Percentiles rank a stretch among this genome's conserved stretches.
Conservation (phyloP, 83 land plant species). For the Larix sibirica region DNA sequence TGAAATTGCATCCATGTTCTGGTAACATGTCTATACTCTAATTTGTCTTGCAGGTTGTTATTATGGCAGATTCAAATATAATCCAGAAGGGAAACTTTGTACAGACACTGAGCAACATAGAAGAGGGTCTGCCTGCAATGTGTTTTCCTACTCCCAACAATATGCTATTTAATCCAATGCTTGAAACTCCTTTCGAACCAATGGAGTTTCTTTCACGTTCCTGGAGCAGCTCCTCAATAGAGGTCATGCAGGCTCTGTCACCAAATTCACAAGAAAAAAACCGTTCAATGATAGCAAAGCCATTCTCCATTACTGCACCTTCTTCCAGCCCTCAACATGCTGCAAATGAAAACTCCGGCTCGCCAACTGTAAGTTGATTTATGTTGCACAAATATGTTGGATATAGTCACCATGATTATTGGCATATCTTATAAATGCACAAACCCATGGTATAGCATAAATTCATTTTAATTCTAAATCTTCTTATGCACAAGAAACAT, state of each 20-base stretch:
- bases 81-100: slow-evolving; percentile 13
- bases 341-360: background rate
- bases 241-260: slow-evolving; percentile 59
- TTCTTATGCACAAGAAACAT: no score
- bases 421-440: no score
- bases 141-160: background rate
- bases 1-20: no score
- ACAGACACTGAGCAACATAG: slow-evolving; percentile 13
- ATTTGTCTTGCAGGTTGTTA: no score
- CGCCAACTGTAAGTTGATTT: slow-evolving; percentile 14
- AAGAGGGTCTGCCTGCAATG: slow-evolving; percentile 11
- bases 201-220: slow-evolving; percentile 82
- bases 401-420: no score
- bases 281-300: slow-evolving; percentile 12
- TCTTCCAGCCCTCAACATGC: background rate
- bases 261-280: slow-evolving; percentile 31
- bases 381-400: background rate
- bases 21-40: no score
- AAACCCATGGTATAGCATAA: no score
- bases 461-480: no score
- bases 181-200: slow-evolving; percentile 76
- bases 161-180: slow-evolving; percentile 46
- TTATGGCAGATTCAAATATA: background rate
- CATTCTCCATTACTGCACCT: slow-evolving; percentile 1
- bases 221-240: slow-evolving; percentile 77